These are phyloP conservation scores for Aspergillus ibericus DNA, from an alignment of 2,329 filamentous ascomycete genomes.

Conservation along the genomic window DNA sequence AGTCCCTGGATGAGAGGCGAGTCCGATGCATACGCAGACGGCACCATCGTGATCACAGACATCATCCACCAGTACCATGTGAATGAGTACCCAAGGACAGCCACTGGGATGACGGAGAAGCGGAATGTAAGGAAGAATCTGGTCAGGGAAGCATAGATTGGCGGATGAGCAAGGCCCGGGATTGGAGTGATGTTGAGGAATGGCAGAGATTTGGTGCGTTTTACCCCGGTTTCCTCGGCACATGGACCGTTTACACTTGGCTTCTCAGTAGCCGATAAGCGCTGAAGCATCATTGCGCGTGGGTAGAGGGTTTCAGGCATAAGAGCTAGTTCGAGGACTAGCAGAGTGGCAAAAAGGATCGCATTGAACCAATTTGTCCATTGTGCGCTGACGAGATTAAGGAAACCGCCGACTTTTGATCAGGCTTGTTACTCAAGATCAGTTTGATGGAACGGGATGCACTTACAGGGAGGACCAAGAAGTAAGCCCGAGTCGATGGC, in stretches of 20 bases:
- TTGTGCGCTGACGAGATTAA: conserved; percentile 47
- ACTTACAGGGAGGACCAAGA: conserved; percentile 48
- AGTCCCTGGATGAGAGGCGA: conserved; percentile 53
- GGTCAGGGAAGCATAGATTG: conserved; percentile 47
- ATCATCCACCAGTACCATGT: conserved; percentile 60
- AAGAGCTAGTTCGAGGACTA: conserved; percentile 51
- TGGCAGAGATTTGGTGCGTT: conserved; percentile 45
- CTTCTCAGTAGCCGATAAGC: conserved; percentile 25
- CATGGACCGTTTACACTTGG: background rate
- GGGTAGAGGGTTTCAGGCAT: conserved; percentile 61
- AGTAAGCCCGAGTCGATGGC: conserved; percentile 56
- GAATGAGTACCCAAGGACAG: conserved; percentile 53
- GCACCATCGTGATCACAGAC: conserved; percentile 55
- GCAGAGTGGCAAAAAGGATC: conserved; percentile 53
- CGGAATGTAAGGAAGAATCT: conserved; percentile 52
- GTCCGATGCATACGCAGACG: conserved; percentile 53
- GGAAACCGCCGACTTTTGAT: conserved; percentile 51
- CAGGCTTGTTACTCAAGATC: background rate
- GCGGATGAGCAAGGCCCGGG: conserved; percentile 55
- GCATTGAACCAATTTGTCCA: conserved; percentile 60
- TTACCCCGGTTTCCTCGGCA: conserved; percentile 1
- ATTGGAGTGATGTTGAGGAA: conserved; percentile 50
- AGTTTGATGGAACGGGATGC: background rate
- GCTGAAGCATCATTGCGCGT: conserved; percentile 49
- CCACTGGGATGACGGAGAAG: conserved; percentile 48